phyloP scores from a whole-genome alignment of 768 basidiomycete species.

The Tulasnella sp. region DNA sequence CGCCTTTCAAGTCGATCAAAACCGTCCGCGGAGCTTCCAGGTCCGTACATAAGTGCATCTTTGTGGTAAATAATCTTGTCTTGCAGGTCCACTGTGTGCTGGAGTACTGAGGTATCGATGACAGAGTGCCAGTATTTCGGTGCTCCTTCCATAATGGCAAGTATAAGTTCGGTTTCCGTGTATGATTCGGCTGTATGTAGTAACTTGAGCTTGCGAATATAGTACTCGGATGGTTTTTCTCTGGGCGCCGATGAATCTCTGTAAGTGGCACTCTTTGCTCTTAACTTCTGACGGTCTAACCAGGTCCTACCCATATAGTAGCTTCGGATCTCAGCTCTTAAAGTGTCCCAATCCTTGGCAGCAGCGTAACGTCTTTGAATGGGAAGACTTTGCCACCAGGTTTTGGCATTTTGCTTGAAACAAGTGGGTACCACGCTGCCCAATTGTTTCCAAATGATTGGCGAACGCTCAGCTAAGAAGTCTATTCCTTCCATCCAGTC shows the following conservation, averaged over 20 bases:
- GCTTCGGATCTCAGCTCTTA: constrained; percentile 26
- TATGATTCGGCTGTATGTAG: constrained; percentile 21
- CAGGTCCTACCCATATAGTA: constrained; percentile 34
- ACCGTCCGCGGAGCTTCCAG: background rate
- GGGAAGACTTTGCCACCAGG: constrained; percentile 32
- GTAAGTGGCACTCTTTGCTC: constrained; percentile 29
- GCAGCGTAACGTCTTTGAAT: constrained; percentile 11
- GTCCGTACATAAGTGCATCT: background rate
- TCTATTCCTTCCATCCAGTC: constrained; percentile 32
- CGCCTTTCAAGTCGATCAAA: background rate
- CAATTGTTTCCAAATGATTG: constrained; percentile 27
- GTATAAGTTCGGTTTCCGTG: constrained; percentile 32
- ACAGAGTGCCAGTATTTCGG: constrained; percentile 30
- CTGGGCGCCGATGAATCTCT: constrained; percentile 26
- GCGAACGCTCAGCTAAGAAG: constrained; percentile 25
- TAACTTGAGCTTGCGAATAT: constrained; percentile 31
- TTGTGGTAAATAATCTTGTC: background rate
- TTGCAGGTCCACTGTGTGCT: background rate
- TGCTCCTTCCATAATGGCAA: constrained; percentile 33
- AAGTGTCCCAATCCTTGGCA: constrained; percentile 30
- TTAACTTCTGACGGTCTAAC: constrained; percentile 29
- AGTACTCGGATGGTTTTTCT: constrained; percentile 34
- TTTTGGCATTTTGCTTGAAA: constrained; percentile 25
- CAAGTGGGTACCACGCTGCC: constrained; percentile 31
- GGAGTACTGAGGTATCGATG: constrained; percentile 12